Evolutionary conservation across 345 rosid species (phyloP).

Genomic region (Moricandia arvensis): DNA sequence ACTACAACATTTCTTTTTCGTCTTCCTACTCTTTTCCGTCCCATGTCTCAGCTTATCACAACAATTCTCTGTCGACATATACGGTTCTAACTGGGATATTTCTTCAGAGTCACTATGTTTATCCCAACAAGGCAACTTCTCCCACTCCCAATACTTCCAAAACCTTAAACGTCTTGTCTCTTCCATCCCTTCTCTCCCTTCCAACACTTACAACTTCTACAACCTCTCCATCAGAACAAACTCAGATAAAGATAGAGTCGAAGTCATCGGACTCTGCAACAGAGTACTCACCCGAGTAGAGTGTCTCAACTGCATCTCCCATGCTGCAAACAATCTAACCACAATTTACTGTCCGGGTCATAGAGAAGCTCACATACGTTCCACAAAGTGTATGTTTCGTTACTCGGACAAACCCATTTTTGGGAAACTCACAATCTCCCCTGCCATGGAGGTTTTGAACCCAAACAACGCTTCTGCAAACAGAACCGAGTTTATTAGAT

Average conservation of each 20-base stretch:
- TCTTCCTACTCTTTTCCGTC: background rate
- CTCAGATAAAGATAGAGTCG: conserved; percentile 20
- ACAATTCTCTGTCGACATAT: background rate
- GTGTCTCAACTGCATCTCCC: conserved; percentile 6
- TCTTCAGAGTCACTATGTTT: background rate
- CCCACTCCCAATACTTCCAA: background rate
- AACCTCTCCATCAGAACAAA: background rate
- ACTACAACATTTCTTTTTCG: background rate
- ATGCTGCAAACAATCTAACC: conserved; percentile 10
- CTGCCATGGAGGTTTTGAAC: background rate
- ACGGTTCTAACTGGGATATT: conserved; percentile 11
- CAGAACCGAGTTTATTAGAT: conserved; percentile 4
- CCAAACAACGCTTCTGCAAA: conserved; percentile 2
- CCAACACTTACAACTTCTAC: conserved; percentile 26
- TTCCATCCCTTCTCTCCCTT: background rate
- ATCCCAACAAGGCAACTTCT: background rate
- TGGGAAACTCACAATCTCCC: background rate
- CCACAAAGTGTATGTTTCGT: conserved; percentile 30
- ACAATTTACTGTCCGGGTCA: background rate
- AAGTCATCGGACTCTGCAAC: conserved; percentile 21
- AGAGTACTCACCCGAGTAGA: conserved; percentile 13
- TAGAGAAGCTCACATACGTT: conserved; percentile 12
- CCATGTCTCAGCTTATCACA: conserved; percentile 9
- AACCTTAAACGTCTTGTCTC: conserved; percentile 16
- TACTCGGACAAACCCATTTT: conserved; percentile 14